Percentiles rank a stretch among this genome's conserved stretches.
Conservation (phyloP, 306 rosid genomes). For the Prinsepia uniflora region DNA sequence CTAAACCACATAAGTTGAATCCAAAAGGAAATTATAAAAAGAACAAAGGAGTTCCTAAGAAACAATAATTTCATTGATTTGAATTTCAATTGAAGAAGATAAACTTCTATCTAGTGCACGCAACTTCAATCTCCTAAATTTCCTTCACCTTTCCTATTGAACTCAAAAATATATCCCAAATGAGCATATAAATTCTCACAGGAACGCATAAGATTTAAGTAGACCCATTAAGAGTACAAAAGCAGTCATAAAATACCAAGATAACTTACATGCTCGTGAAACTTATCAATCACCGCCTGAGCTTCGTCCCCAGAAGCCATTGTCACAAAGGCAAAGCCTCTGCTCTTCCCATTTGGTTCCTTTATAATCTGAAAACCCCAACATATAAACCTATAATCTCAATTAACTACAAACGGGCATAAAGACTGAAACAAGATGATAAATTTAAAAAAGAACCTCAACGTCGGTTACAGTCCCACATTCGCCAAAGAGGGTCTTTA, state of each 20-base stretch:
- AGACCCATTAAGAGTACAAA: too few species aligned
- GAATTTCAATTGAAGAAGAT: neutral
- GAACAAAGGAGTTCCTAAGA: neutral
- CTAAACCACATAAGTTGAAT: neutral
- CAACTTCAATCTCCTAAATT: constrained; percentile 8
- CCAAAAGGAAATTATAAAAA: neutral
- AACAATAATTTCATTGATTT: constrained; percentile 15
- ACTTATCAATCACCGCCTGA: constrained; percentile 58
- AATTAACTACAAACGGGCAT: too few species aligned
- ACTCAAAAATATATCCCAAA: neutral
- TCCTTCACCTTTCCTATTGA: neutral
- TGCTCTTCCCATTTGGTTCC: constrained; percentile 56
- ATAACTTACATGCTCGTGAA: constrained; percentile 53
- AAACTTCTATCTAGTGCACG: neutral
- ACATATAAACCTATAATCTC: neutral
- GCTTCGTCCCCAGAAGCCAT: constrained; percentile 75
- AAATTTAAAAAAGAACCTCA: constrained; percentile 46
- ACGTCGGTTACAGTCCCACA: constrained; percentile 64
- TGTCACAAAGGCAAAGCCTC: constrained; percentile 77
- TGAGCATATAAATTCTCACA: neutral
- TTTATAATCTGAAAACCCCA: constrained; percentile 53
- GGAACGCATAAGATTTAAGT: too few species aligned
- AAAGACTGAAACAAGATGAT: neutral
- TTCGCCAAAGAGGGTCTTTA: constrained; percentile 56
- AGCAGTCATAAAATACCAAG: constrained; percentile 8